Evolutionary conservation across 1,284 basidiomycete genomes (phyloP), one percentile per base, ranked within the genome.

Genomic region (Ganoderma resinaceum): DNA sequence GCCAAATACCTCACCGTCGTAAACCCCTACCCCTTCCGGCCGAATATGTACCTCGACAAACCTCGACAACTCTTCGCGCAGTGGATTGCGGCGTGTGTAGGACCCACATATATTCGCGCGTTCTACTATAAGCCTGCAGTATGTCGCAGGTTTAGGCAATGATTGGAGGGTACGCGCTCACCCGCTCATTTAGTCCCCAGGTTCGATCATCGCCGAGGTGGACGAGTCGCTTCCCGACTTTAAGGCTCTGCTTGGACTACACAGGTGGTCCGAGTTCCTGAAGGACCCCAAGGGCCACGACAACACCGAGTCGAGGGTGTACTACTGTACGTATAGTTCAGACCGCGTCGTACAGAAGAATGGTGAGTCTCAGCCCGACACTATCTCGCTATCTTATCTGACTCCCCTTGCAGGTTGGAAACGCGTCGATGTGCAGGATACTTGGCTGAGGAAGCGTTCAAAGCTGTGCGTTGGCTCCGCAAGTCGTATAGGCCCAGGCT

Each of bases 111-210:
- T 20, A 77, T 92, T 49, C 81, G 82, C 62, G 85, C 86, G 4
- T 80, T 93, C 37, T 87, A 86, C 70, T 82, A 90, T 75, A 91
- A 90, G 72, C 89, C 91, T 0, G 85, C 80, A 57, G 91, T 91
- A 72, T 2, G 71, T 66, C 33, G n/a, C 7, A 38, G 68, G 35
- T 3, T 12, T 82, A 2, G 29, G 49, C 9, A 38, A 38, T 29
- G 12, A 26, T 12, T 2, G 23, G 0, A 1, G 57, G 42, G 20
- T 53, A 49, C 61, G 37, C 53, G 53, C 37, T 65, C 46, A 67
- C 60, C 60, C 65, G 9, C n/a, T n/a, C 20, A 6, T 38, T 53
- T 70, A 92, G 90, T 84, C 89, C 2, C 84, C 86, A 23, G 88
- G 85, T 38, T 90, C 88, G 82, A 83, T 92, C 38, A 82, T 93